Percentiles rank a stretch among this genome's conserved stretches.
Conservation (phyloP, 352 stramenopile species). For the Pythium dissotocum region DNA sequence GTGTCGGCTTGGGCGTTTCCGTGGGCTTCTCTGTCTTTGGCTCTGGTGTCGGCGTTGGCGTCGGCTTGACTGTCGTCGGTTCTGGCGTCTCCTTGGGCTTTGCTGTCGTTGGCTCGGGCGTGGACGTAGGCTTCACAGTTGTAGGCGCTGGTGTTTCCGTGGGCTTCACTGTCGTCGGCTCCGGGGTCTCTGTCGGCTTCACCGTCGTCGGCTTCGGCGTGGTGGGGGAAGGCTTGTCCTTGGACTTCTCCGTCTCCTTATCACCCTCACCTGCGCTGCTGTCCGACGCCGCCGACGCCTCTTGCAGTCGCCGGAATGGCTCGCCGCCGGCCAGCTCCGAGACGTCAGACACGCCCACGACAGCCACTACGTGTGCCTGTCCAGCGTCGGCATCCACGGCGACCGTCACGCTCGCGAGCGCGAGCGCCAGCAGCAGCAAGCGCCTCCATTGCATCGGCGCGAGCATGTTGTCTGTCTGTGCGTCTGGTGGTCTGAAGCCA, state of each 20-base stretch:
- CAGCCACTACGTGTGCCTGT: not conserved
- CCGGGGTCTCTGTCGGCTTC: slow-evolving; percentile 1
- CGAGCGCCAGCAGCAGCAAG: slow-evolving; percentile 8
- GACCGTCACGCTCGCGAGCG: not conserved
- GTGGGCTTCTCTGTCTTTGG: not conserved
- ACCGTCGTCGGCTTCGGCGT: not conserved
- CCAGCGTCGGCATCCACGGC: not conserved
- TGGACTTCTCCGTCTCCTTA: not conserved
- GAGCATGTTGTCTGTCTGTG: slow-evolving; percentile 4
- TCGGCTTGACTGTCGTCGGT: slow-evolving; percentile 5
- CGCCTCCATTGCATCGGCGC: slow-evolving; percentile 2
- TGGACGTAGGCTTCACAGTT: not conserved
- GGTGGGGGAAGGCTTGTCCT: not conserved
- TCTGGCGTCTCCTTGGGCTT: not conserved
- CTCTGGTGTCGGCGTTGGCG: not conserved
- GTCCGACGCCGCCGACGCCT: not conserved
- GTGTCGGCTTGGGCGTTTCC: not conserved
- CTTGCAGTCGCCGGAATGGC: not conserved
- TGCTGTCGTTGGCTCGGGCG: not conserved
- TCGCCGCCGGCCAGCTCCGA: not conserved
- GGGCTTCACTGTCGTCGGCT: not conserved
- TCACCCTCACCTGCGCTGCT: not conserved
- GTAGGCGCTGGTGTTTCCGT: slow-evolving; percentile 1
- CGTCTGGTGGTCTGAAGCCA: not conserved
- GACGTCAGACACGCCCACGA: not conserved